Conservation (phyloP, 1,284 basidiomycete genomes). For the Mixia osmundae region DNA sequence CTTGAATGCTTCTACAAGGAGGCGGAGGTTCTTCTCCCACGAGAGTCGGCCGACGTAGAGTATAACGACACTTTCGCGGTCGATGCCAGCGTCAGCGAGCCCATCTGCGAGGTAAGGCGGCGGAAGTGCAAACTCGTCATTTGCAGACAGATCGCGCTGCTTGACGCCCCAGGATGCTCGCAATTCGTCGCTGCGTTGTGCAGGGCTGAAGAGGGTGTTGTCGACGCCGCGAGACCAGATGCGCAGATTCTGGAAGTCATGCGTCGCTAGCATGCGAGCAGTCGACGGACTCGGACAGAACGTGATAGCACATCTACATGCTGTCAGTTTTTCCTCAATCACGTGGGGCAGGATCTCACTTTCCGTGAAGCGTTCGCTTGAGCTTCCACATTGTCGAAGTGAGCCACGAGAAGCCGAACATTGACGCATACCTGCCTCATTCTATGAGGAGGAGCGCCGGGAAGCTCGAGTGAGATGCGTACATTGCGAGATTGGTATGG, state of each 20-base stretch:
- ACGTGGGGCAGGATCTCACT: background rate
- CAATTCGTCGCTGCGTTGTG: conserved; percentile 24
- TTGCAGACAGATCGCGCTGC: background rate
- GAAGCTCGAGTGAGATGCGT: background rate
- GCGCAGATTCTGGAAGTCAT: conserved; percentile 28
- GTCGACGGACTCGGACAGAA: conserved; percentile 33
- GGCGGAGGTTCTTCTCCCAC: conserved; percentile 36
- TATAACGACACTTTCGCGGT: conserved; percentile 16
- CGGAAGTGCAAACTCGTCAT: too few relatives aligned
- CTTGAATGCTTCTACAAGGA: conserved; percentile 30
- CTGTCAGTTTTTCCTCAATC: conserved; percentile 8
- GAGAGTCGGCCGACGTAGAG: conserved; percentile 26
- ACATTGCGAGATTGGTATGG: conserved; percentile 29
- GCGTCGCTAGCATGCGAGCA: conserved; percentile 25
- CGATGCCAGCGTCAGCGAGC: conserved; percentile 4
- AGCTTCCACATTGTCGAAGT: conserved; percentile 25
- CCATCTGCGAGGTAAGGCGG: conserved; percentile 1
- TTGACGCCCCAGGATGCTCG: conserved; percentile 26
- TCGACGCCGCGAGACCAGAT: conserved; percentile 32
- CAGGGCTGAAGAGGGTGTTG: conserved; percentile 25
- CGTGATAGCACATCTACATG: conserved; percentile 24
- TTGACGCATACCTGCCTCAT: conserved; percentile 26
- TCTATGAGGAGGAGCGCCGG: conserved; percentile 1
- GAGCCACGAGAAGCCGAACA: conserved; percentile 31
- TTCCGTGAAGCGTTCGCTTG: conserved; percentile 12